Conservation (phyloP, 2,329 filamentous ascomycete genomes). For the Coniochaeta sp. region DNA sequence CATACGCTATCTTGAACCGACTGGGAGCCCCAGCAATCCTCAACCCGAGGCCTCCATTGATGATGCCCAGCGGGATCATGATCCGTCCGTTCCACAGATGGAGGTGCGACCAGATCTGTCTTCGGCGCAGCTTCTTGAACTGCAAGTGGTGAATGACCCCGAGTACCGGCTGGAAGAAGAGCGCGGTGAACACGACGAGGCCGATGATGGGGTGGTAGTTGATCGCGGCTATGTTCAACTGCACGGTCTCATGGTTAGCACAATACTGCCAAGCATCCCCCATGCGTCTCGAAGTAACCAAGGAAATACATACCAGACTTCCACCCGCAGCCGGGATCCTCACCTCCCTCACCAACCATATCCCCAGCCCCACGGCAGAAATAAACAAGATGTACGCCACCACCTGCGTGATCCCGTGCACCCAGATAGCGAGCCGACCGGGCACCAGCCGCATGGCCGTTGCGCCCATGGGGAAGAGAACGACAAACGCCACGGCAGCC, state of each 20-base stretch:
- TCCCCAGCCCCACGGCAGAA: slow-evolving; percentile 32
- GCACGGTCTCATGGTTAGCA: not conserved
- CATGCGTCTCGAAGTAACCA: not conserved
- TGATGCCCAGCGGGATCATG: slow-evolving; percentile 31
- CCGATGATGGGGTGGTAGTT: slow-evolving; percentile 41
- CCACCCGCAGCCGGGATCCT: slow-evolving; percentile 20
- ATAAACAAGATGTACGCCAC: slow-evolving; percentile 29
- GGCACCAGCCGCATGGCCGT: slow-evolving; percentile 32
- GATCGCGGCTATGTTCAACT: slow-evolving; percentile 22
- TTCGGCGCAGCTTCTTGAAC: slow-evolving; percentile 28
- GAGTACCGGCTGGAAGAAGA: slow-evolving; percentile 33
- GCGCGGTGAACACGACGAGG: slow-evolving; percentile 28
- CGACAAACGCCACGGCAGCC: slow-evolving; percentile 30
- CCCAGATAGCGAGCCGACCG: slow-evolving; percentile 25
- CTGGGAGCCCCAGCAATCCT: slow-evolving; percentile 23
- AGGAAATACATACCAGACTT: slow-evolving; percentile 21
- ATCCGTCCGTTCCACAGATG: slow-evolving; percentile 37
- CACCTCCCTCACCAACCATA: slow-evolving; percentile 29
- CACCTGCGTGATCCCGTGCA: slow-evolving; percentile 32
- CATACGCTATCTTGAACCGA: slow-evolving; percentile 26
- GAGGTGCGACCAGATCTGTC: slow-evolving; percentile 32
- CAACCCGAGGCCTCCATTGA: slow-evolving; percentile 38
- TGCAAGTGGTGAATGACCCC: slow-evolving; percentile 34
- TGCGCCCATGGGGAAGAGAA: slow-evolving; percentile 36
- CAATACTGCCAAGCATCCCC: slow-evolving; percentile 5